Percentiles rank a stretch among this genome's conserved stretches.
Evolutionary conservation across 257 asterid genomes (phyloP).

Genomic region (Haberlea rhodopensis): DNA sequence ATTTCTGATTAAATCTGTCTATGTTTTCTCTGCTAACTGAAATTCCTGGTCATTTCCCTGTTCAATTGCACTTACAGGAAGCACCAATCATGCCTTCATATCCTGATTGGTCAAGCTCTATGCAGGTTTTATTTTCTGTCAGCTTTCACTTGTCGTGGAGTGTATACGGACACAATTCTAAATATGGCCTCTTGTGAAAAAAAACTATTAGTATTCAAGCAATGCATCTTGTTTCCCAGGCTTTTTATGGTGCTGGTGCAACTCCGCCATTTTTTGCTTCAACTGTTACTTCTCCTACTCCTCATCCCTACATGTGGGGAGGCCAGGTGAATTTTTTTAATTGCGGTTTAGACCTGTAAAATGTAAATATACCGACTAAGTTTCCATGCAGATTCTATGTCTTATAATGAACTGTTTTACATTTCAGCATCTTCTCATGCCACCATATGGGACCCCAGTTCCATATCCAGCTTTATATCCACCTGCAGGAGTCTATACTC

Average conservation of each 20-base stretch:
- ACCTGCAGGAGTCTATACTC: constrained; percentile 88
- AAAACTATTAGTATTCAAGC: neutral
- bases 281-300: constrained; percentile 83
- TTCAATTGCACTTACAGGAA: constrained; percentile 55
- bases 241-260: constrained; percentile 91
- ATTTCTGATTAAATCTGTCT: constrained; percentile 2
- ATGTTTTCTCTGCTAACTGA: constrained; percentile 9
- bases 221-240: constrained; percentile 38
- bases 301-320: constrained; percentile 94
- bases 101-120: constrained; percentile 85
- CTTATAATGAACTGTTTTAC: constrained; percentile 13
- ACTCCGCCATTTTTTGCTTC: constrained; percentile 91
- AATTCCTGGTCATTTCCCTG: neutral
- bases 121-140: constrained; percentile 58
- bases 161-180: no score
- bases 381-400: constrained; percentile 9
- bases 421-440: constrained; percentile 87
- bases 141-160: constrained; percentile 16
- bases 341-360: constrained; percentile 10
- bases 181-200: constrained; percentile 4
- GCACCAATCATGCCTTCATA: constrained; percentile 58
- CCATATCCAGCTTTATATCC: constrained; percentile 92
- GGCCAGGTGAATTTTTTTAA: constrained; percentile 59
- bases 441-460: constrained; percentile 96
- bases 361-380: neutral